phyloP scores from a whole-genome alignment of 2,329 filamentous ascomycete genomes.

The Penicillium glabrum region DNA sequence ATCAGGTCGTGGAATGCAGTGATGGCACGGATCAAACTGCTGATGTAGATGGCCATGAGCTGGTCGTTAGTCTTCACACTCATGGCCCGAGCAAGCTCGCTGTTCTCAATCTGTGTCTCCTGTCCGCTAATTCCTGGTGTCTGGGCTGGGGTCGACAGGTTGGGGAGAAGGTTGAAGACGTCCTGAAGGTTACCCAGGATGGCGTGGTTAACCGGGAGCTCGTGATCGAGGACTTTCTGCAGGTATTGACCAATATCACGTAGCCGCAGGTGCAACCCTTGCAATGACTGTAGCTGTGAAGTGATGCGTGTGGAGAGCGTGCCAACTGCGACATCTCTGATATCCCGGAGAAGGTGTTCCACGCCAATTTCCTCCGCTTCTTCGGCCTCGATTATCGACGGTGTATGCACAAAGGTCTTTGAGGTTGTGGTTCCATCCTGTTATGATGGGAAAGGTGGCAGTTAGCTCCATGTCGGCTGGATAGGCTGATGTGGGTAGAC shows the following conservation, averaged over 20 bases:
- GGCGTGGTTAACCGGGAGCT: slow-evolving; percentile 93
- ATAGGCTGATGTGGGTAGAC: background rate
- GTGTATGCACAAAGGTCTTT: slow-evolving; percentile 97
- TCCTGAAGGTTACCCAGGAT: slow-evolving; percentile 99
- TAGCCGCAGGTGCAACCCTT: slow-evolving; percentile 90
- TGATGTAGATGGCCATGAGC: slow-evolving; percentile 96
- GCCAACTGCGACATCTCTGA: slow-evolving; percentile 95
- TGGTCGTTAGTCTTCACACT: slow-evolving; percentile 99
- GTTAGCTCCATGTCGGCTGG: slow-evolving; percentile 2
- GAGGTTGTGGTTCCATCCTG: slow-evolving; percentile 96
- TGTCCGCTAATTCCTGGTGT: slow-evolving; percentile 58
- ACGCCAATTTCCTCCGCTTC: slow-evolving; percentile 99
- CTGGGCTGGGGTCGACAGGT: slow-evolving; percentile 80
- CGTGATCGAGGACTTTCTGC: slow-evolving; percentile 89
- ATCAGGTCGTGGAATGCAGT: slow-evolving; percentile 99
- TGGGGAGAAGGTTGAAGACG: slow-evolving; percentile 96
- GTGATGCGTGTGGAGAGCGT: slow-evolving; percentile 96
- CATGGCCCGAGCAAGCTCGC: slow-evolving; percentile 93
- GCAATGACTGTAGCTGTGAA: slow-evolving; percentile 94
- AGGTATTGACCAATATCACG: slow-evolving; percentile 95
- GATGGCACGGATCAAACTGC: slow-evolving; percentile 93
- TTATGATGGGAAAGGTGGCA: background rate
- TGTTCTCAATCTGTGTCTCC: slow-evolving; percentile 63
- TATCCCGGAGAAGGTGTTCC: slow-evolving; percentile 95
- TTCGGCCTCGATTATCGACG: slow-evolving; percentile 97